Base-by-base conservation (phyloP, 192 early-diverging fungal genomes). In the Podila clonocystis region DNA sequence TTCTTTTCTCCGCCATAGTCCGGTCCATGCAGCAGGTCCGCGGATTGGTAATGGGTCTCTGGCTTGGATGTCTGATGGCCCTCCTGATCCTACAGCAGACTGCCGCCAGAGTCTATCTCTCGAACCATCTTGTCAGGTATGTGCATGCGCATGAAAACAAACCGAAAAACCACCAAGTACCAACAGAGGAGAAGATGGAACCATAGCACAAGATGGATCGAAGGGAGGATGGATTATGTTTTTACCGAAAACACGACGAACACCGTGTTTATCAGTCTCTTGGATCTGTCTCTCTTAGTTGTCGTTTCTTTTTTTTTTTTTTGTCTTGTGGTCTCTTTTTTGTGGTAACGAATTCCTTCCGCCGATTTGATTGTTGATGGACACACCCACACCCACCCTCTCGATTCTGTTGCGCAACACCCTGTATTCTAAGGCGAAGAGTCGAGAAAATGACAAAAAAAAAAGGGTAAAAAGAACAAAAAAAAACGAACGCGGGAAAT, bases 1-100 rank as follows among this genome's bases (percentile, higher is more conserved):
- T 2, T 22, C 38, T 24, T 67, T 33, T 31, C 30, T 38, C 15
- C 64, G 30, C 3, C 48, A 5, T 73, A 80, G 77, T 50, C n/a
- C 77, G 77, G 13, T 80, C 77, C 2, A 80, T 57, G 31, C 77
- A 80, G 34, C 77, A 80, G 55, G 38, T 72, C 34, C 77, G 77
- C 8, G 77, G 77, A n/a, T 69, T 80, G 26, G 34, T 80, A 20
- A 68, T 80, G 70, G 77, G 77, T 15, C 70, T 73, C 6, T 80
- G 70, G 70, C 70, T 80, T 38, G 77, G 77, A 38, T 64, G 61
- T 45, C 38, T 80, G 41, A 45, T 80, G 60, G 66, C 66, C 13
- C 13, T 73, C 1, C 48, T 80, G 17, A 73, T 73, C 57, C 57
- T 80, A 30, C 77, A 80, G 60, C 67, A 73, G 34, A 69, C 77